Conservation (phyloP, 2,329 filamentous ascomycete genomes). For the Rhinocladiella mackenziei region DNA sequence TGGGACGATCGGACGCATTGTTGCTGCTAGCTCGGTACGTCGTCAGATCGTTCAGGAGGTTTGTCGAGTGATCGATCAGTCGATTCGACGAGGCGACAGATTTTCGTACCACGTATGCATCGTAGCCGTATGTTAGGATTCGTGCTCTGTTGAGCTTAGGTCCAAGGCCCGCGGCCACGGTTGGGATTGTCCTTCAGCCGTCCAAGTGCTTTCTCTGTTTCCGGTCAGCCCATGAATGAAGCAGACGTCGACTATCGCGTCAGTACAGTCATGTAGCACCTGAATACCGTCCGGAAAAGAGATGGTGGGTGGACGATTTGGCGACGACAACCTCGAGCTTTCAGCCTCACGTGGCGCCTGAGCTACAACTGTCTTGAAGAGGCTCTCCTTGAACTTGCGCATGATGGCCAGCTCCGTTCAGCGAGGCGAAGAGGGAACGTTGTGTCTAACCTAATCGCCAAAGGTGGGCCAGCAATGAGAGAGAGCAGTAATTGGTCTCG, state of each 20-base stretch:
- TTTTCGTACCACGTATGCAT: constrained; percentile 27
- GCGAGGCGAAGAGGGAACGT: not conserved
- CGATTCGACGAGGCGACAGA: constrained; percentile 31
- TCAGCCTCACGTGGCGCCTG: not conserved
- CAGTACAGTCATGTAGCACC: constrained; percentile 5
- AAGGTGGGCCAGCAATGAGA: not conserved
- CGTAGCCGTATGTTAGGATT: constrained; percentile 27
- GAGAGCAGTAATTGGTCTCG: too few species aligned
- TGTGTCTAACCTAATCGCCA: not conserved
- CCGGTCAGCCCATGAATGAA: constrained; percentile 30
- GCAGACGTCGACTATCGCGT: constrained; percentile 21
- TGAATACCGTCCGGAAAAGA: not conserved
- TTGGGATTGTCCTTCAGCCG: constrained; percentile 18
- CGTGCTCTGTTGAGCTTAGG: constrained; percentile 14
- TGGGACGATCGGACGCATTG: constrained; percentile 21
- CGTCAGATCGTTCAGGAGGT: constrained; percentile 32
- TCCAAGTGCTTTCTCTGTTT: constrained; percentile 30
- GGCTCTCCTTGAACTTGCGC: not conserved
- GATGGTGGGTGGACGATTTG: not conserved
- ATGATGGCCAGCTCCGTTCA: not conserved
- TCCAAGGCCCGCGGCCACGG: constrained; percentile 27
- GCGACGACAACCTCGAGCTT: not conserved
- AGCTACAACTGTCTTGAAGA: not conserved
- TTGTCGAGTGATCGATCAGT: constrained; percentile 33
- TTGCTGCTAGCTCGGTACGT: constrained; percentile 29